These are phyloP conservation scores for Fusarium floridanum DNA, from an alignment of 2,329 filamentous ascomycete species.

Conservation along the genomic window DNA sequence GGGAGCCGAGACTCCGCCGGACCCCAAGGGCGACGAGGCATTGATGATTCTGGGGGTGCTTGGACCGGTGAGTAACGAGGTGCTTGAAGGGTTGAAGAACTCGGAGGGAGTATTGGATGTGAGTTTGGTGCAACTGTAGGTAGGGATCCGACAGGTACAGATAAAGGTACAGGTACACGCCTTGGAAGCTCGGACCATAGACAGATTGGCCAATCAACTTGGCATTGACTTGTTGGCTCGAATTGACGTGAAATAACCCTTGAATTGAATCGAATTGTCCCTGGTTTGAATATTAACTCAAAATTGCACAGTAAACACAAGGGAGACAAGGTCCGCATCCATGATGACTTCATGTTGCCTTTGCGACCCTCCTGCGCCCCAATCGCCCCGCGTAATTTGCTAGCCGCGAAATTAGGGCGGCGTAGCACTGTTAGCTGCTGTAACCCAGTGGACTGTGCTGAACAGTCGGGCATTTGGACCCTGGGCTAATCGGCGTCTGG, in stretches of 20 bases:
- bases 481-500: constrained; percentile 10
- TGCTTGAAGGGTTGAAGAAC: constrained; percentile 62
- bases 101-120: constrained; percentile 69
- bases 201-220: constrained; percentile 4
- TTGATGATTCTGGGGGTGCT: constrained; percentile 86
- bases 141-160: not conserved
- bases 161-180: not conserved
- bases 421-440: constrained; percentile 14
- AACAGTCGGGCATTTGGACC: constrained; percentile 27
- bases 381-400: constrained; percentile 1
- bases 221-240: not conserved
- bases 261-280: not conserved
- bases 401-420: constrained; percentile 17
- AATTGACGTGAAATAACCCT: not conserved
- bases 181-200: not conserved
- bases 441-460: constrained; percentile 23
- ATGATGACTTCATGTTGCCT: constrained; percentile 34
- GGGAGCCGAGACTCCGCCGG: constrained; percentile 40
- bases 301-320: not conserved
- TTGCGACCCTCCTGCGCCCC: constrained; percentile 1
- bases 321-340: not conserved
- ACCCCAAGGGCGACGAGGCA: constrained; percentile 70
- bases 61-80: constrained; percentile 70
- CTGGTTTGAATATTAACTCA: not conserved
- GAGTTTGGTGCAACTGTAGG: constrained; percentile 62